phyloP scores from a whole-genome alignment of 768 basidiomycete species.

The Leccinum imitatum region DNA sequence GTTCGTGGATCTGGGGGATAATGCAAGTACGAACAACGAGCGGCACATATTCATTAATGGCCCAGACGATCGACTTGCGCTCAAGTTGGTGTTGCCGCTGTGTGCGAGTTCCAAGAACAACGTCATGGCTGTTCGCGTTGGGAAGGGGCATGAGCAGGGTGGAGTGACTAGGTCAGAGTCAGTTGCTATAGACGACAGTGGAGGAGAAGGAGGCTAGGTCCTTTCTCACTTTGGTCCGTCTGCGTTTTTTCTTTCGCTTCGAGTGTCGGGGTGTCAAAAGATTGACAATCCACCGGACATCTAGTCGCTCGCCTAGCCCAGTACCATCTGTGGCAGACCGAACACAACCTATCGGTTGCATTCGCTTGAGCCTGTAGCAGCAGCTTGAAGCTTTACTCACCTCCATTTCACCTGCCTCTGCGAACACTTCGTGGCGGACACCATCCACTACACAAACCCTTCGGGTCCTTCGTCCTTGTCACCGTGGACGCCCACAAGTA shows the following conservation, averaged over 20 bases:
- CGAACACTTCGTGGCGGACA: too few species aligned
- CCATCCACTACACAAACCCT: too few species aligned
- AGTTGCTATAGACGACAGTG: constrained; percentile 58
- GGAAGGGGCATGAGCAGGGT: constrained; percentile 40
- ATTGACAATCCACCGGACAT: neutral
- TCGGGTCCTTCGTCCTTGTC: too few species aligned
- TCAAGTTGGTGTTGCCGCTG: constrained; percentile 78
- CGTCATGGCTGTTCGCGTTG: constrained; percentile 73
- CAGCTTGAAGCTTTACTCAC: too few species aligned
- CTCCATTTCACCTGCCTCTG: too few species aligned
- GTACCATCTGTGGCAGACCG: constrained; percentile 69
- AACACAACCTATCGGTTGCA: constrained; percentile 66
- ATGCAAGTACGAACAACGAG: constrained; percentile 24
- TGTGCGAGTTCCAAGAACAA: constrained; percentile 59
- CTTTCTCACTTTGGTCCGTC: constrained; percentile 10
- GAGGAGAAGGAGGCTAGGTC: constrained; percentile 32
- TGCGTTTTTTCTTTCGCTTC: neutral
- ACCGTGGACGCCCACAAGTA: too few species aligned
- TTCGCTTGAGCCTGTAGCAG: constrained; percentile 35
- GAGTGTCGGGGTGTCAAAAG: neutral
- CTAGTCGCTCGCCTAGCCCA: constrained; percentile 52
- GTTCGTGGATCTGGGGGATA: constrained; percentile 70
- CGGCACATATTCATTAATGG: constrained; percentile 89
- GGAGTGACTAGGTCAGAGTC: constrained; percentile 49
- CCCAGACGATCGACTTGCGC: constrained; percentile 85